Base-by-base conservation (phyloP, 2,329 filamentous ascomycete genomes). In the Colletotrichum sp. region DNA sequence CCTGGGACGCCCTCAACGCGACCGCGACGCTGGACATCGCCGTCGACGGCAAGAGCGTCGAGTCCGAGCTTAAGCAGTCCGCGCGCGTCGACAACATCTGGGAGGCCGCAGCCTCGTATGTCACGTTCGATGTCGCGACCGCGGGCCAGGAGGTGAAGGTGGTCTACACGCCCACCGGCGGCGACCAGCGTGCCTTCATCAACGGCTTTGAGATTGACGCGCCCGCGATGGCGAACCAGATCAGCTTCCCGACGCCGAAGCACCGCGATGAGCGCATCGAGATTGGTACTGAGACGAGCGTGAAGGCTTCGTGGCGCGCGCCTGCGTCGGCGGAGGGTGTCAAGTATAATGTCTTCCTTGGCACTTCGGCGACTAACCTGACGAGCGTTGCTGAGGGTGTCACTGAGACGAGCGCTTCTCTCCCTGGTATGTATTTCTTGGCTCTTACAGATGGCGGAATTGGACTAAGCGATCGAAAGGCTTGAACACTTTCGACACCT, bases 151-250 rank as follows among this genome's bases (percentile, higher is more conserved):
- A 78, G 16, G 80, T 82, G n/a, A 77, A 79, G 60, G 79, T 84
- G 57, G 75, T 78, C 4, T 81, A 78, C 55, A 79, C 78, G 8
- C 80, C 80, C 4, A 72, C 9, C 18, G 76, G 78, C 13, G 76
- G 49, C 28, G 79, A 80, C 44, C 59, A 64, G 30, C 75, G 79
- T 10, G 82, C 79, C 2, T 84, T 81, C 59, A 39, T 83, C 16
- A 84, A 84, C 66, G 82, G 80, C 1, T 82, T 83, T 63, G 82
- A 83, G 65, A 79, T 83, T 26, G 82, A 83, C 69, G 77, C 72
- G 2, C 75, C 81, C 3, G 72, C 76, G 9, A 59, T 81, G 3
- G 69, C 77, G 5, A 71, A 79, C 21, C 80, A 81, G 64, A 80
- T 82, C 64, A 77, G 74, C 28, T 83, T 82, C 55, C 81, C 82